Evolutionary conservation across 2,329 filamentous ascomycete genomes (phyloP), one percentile per base, ranked within the genome.

Genomic region (Aspergillus aculeatinus): DNA sequence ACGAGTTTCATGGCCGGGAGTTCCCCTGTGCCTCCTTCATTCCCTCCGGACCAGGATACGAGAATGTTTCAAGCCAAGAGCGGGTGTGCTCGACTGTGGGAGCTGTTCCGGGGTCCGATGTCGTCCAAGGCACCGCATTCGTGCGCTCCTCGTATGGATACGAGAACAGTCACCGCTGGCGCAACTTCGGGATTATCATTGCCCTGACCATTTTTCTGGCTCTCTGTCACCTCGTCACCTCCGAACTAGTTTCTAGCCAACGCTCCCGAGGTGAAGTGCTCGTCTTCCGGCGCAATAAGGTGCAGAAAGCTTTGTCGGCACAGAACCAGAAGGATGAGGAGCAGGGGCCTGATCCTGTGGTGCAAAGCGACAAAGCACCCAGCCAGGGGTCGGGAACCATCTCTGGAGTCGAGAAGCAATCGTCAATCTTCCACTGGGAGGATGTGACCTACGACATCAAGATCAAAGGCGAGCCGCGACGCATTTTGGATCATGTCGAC

Each of bases 361-460:
- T 52, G 3, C 51, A 48, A 3, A 47, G 31, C 9, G 52, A 60
- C 21, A 51, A n/a, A 42, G 48, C 10, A 21, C n/a, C 12, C 49
- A 48, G 9, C 21, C 35, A 12, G 31, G n/a, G 21, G 14, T 11
- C 7, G 12, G 16, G 16, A 9, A 44, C 14, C 9, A 19, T 44
- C 16, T 16, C 27, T 2, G 33, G 44, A 21, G 55, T 80, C 62
- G 55, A 60, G 53, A 25, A 48, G 62, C 87, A 90, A 71, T 90
- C 84, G 2, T 89, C 89, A 16, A 85, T 92, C 57, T 94, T 95
- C 79, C 89, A 91, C 69, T 96, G 91, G 91, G 83, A 87, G 64
- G 82, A 92, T 66, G 87, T 96, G 0, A 91, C 87, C 75, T 96
- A 90, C 66, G 87, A 90, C 60, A 88, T 91, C 72, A 84, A 84